phyloP scores from a whole-genome alignment of 805 yeast genomes.

The Metschnikowia bowlesiae region DNA sequence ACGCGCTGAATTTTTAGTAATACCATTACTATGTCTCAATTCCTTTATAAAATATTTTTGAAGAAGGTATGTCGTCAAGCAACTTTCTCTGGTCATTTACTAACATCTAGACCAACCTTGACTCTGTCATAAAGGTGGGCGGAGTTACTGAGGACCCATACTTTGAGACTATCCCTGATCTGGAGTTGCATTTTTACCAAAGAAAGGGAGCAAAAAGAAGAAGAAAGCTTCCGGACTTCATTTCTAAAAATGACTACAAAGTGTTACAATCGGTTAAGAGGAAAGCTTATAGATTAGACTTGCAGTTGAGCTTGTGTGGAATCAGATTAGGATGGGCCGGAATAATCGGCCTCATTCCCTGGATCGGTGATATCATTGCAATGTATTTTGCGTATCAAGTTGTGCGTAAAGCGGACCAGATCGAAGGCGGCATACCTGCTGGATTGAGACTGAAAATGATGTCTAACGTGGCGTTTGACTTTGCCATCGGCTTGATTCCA shows the following conservation, averaged over 20 bases:
- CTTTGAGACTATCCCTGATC: conserved; percentile 37
- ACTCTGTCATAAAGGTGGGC: conserved; percentile 27
- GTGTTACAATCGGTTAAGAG: conserved; percentile 33
- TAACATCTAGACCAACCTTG: conserved; percentile 23
- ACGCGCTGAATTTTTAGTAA: not conserved
- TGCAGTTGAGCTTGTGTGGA: conserved; percentile 39
- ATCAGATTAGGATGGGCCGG: conserved; percentile 42
- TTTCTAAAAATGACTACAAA: conserved; percentile 30
- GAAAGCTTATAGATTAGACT: conserved; percentile 36
- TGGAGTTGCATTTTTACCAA: conserved; percentile 40
- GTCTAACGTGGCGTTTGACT: conserved; percentile 37
- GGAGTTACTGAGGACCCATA: conserved; percentile 32
- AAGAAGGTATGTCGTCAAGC: conserved; percentile 29
- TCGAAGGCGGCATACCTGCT: conserved; percentile 38
- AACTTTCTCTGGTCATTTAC: not conserved
- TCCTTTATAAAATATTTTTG: conserved; percentile 32
- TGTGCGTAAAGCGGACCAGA: conserved; percentile 26
- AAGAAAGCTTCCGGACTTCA: conserved; percentile 34
- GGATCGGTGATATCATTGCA: conserved; percentile 37
- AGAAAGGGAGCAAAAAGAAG: conserved; percentile 37
- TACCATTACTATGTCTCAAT: conserved; percentile 22
- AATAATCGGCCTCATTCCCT: conserved; percentile 37
- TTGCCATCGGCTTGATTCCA: conserved; percentile 34
- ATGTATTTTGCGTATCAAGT: conserved; percentile 27
- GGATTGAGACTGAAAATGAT: conserved; percentile 30